These are phyloP conservation scores for Monosporascus ibericus DNA, from an alignment of 2,329 filamentous ascomycete genomes.

Conservation along the genomic window DNA sequence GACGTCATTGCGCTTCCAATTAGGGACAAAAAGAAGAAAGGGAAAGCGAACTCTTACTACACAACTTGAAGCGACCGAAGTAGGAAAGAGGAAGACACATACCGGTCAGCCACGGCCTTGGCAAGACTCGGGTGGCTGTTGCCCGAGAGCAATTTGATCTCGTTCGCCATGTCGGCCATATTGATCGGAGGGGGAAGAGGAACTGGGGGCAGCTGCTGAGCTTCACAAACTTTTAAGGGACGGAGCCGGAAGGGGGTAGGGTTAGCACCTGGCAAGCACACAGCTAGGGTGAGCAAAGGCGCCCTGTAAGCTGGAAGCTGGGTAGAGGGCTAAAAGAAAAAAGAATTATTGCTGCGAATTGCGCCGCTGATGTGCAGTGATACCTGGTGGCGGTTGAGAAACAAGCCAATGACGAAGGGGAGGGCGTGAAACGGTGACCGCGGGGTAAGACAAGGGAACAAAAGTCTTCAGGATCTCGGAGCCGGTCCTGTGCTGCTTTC, in stretches of 20 bases:
- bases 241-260: neutral
- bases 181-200: slow-evolving; percentile 4
- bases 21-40: neutral
- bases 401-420: neutral
- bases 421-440: neutral
- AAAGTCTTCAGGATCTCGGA: neutral
- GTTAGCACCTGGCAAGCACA: neutral
- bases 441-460: neutral
- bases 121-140: slow-evolving; percentile 33
- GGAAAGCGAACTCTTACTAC: too few relatives aligned
- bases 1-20: neutral
- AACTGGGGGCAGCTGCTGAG: neutral
- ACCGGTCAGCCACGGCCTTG: slow-evolving; percentile 32
- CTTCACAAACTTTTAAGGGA: neutral
- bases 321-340: neutral
- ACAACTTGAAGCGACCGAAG: neutral
- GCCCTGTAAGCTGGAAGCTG: neutral
- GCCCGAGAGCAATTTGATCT: slow-evolving; percentile 35
- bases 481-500: neutral
- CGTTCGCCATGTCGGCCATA: slow-evolving; percentile 29
- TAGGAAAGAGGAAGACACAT: slow-evolving; percentile 12
- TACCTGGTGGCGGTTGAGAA: neutral
- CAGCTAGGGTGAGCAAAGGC: too few relatives aligned
- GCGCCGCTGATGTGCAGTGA: neutral
- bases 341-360: neutral